A percentile compares a stretch with the other conserved stretches of the same genome.
These are phyloP conservation scores for Russula ochroleuca DNA, from an alignment of 768 basidiomycete genomes.

Conservation along the genomic window DNA sequence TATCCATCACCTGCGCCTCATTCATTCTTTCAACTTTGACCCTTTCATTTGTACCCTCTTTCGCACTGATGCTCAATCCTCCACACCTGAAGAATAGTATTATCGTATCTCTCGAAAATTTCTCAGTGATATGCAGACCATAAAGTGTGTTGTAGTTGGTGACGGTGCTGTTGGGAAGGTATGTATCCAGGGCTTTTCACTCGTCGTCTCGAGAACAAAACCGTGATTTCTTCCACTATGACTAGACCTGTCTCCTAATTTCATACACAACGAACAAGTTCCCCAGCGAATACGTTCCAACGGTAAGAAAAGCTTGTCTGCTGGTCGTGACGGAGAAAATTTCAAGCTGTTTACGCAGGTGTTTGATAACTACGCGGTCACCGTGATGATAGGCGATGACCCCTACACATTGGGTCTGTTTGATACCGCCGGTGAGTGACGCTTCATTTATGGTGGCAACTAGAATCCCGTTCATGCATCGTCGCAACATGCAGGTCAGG, in stretches of 20 bases:
- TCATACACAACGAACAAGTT: conserved; percentile 98
- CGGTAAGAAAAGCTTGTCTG: conserved; percentile 52
- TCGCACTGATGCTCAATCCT: conserved; percentile 2
- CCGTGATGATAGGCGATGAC: conserved; percentile 99
- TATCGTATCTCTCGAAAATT: conserved; percentile 18
- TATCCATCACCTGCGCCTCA: neutral
- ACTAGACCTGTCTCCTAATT: conserved; percentile 90
- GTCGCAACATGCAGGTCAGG: conserved; percentile 64
- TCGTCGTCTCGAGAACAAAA: neutral
- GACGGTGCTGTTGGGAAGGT: conserved; percentile 99
- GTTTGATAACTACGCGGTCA: conserved; percentile 97
- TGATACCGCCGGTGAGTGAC: conserved; percentile 88
- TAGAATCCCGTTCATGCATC: conserved; percentile 18
- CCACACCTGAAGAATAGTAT: conserved; percentile 8
- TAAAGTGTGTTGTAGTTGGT: conserved; percentile 96
- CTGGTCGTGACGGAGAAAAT: conserved; percentile 23
- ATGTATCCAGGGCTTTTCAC: conserved; percentile 33
- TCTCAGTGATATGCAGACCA: conserved; percentile 73
- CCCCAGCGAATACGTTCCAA: conserved; percentile 98
- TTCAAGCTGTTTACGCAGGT: conserved; percentile 47
- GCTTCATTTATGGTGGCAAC: neutral
- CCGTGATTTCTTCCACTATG: neutral
- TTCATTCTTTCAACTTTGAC: neutral
- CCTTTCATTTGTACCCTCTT: neutral
- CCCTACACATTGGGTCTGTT: conserved; percentile 98